These are phyloP conservation scores for Candida jianshihensis DNA, from an alignment of 805 yeast genomes.

Conservation along the genomic window DNA sequence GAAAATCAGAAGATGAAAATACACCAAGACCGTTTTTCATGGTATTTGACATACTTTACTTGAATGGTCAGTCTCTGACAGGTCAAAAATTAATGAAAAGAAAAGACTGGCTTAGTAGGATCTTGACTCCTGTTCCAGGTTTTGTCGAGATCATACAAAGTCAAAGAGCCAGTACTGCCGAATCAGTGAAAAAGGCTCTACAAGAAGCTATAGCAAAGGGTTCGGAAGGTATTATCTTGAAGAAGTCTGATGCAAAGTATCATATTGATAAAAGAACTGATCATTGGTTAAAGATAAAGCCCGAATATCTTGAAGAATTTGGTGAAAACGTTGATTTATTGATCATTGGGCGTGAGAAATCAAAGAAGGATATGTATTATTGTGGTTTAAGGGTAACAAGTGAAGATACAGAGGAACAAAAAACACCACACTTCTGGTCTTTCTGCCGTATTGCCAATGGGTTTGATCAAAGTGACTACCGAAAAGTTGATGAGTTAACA, in stretches of 20 bases:
- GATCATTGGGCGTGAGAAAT: constrained; percentile 72
- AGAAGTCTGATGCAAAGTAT: constrained; percentile 54
- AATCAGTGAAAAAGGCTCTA: constrained; percentile 51
- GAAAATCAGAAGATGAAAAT: constrained; percentile 25
- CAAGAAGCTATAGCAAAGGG: constrained; percentile 50
- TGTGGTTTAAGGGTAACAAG: constrained; percentile 59
- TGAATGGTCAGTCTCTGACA: constrained; percentile 62
- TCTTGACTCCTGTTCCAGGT: constrained; percentile 33
- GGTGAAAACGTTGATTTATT: constrained; percentile 81
- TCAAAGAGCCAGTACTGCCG: constrained; percentile 34
- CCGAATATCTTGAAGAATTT: constrained; percentile 79
- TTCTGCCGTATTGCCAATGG: constrained; percentile 86
- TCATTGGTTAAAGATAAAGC: constrained; percentile 86
- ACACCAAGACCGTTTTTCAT: constrained; percentile 48
- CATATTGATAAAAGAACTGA: constrained; percentile 51
- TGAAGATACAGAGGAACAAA: constrained; percentile 20
- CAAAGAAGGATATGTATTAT: constrained; percentile 59
- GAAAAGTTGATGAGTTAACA: constrained; percentile 48
- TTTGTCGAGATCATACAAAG: constrained; percentile 43
- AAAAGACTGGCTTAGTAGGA: constrained; percentile 39
- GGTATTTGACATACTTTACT: constrained; percentile 64
- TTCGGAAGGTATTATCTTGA: constrained; percentile 80
- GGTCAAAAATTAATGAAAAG: constrained; percentile 48
- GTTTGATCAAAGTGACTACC: constrained; percentile 55
- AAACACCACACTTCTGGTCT: constrained; percentile 39